phyloP scores from a whole-genome alignment of 345 rosid species.

The Crucihimalaya himalaica region DNA sequence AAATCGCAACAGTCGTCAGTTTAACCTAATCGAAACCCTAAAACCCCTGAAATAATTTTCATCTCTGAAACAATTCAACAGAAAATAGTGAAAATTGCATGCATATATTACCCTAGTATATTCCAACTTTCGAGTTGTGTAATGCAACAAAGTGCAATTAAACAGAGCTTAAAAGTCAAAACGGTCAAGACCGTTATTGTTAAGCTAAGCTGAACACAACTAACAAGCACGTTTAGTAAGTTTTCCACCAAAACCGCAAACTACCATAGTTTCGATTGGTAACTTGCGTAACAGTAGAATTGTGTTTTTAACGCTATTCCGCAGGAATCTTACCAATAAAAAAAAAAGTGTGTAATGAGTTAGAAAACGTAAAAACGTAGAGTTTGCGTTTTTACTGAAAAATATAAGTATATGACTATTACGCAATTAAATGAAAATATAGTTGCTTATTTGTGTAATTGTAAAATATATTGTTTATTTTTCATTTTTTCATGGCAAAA shows the following conservation, averaged over 20 bases:
- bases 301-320: too few species aligned
- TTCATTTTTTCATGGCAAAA: too few species aligned
- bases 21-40: neutral
- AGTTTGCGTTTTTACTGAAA: too few species aligned
- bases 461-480: too few species aligned
- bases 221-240: neutral
- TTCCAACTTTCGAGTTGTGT: neutral
- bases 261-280: too few species aligned
- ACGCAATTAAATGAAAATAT: too few species aligned
- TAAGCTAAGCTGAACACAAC: neutral
- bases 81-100: neutral
- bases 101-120: neutral
- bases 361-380: too few species aligned
- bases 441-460: too few species aligned
- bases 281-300: too few species aligned
- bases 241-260: neutral
- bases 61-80: neutral
- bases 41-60: neutral
- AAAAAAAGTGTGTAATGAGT: too few species aligned
- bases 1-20: neutral
- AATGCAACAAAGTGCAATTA: neutral
- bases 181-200: neutral
- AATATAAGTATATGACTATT: too few species aligned
- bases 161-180: neutral
- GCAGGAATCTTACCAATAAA: too few species aligned